A percentile compares a stretch with the other conserved stretches of the same genome.
Evolutionary conservation across 2,329 filamentous ascomycete genomes (phyloP).

Genomic region (Fusarium sarcochroum): DNA sequence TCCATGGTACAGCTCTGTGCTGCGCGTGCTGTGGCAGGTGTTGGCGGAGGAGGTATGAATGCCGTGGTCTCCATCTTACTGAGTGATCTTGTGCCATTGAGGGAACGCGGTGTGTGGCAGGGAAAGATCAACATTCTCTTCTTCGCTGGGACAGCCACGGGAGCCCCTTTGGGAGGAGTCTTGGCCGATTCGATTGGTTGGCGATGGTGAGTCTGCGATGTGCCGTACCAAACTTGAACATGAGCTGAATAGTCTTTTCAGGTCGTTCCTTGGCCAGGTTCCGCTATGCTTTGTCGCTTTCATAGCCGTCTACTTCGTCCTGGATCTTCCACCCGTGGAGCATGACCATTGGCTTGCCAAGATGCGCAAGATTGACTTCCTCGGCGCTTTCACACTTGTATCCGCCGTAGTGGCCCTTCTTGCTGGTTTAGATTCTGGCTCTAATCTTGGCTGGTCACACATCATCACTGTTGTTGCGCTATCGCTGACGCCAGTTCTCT

Average conservation of each 20-base stretch:
- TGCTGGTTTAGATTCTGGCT: slow-evolving; percentile 79
- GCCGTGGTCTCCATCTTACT: slow-evolving; percentile 78
- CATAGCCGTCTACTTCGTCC: slow-evolving; percentile 71
- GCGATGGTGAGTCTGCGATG: slow-evolving; percentile 70
- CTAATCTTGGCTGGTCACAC: slow-evolving; percentile 77
- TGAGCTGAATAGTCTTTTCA: slow-evolving; percentile 45
- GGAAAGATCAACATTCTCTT: slow-evolving; percentile 80
- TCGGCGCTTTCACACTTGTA: slow-evolving; percentile 77
- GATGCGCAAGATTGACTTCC: slow-evolving; percentile 78
- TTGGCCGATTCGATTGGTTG: slow-evolving; percentile 81
- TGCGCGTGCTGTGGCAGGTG: slow-evolving; percentile 66
- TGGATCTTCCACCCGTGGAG: slow-evolving; percentile 73
- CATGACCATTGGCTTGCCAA: slow-evolving; percentile 77
- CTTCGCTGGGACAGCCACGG: slow-evolving; percentile 75
- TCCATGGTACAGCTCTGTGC: slow-evolving; percentile 76
- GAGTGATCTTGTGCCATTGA: slow-evolving; percentile 75
- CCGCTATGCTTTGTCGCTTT: slow-evolving; percentile 78
- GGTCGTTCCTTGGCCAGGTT: slow-evolving; percentile 79
- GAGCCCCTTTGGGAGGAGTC: slow-evolving; percentile 79
- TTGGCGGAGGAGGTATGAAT: slow-evolving; percentile 81
- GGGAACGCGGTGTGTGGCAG: slow-evolving; percentile 81
- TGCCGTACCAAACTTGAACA: neutral
- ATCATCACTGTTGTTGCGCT: slow-evolving; percentile 71
- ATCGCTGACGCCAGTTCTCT: slow-evolving; percentile 68
- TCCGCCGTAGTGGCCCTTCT: slow-evolving; percentile 75